Evolutionary conservation across 2,329 filamentous ascomycete species (phyloP).

Genomic region (Neofusicoccum cordaticola): DNA sequence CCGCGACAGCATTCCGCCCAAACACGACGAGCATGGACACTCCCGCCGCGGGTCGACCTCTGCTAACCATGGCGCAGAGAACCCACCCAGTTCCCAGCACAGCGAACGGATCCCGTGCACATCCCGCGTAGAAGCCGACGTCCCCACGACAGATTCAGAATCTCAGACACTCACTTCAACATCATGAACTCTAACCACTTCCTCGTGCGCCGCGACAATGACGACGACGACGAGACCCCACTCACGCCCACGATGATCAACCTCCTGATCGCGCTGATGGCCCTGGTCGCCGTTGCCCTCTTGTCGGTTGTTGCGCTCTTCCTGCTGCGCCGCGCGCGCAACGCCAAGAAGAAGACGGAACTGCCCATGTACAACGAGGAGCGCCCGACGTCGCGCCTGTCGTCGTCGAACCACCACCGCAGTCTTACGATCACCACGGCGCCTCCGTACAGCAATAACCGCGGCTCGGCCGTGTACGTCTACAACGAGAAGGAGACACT

Average conservation of each 20-base stretch:
- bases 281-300: constrained; percentile 71
- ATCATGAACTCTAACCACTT: constrained; percentile 45
- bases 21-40: not conserved
- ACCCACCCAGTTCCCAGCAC: not conserved
- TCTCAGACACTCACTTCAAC: constrained; percentile 13
- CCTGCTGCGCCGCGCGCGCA: constrained; percentile 67
- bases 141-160: not conserved
- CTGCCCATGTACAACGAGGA: constrained; percentile 69
- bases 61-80: constrained; percentile 9
- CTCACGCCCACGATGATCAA: constrained; percentile 65
- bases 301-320: constrained; percentile 66
- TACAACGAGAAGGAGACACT: constrained; percentile 78
- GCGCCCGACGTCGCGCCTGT: constrained; percentile 38
- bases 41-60: not conserved
- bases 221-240: constrained; percentile 42
- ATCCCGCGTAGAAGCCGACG: not conserved
- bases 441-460: constrained; percentile 25
- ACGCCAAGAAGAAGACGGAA: constrained; percentile 45
- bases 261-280: constrained; percentile 75
- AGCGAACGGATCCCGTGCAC: constrained; percentile 1
- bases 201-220: constrained; percentile 48
- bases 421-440: constrained; percentile 54
- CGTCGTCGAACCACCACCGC: constrained; percentile 46
- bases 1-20: not conserved
- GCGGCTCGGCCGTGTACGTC: constrained; percentile 65